Conservation (phyloP, 2,329 filamentous ascomycete species). For the Hypoxylon sp. region DNA sequence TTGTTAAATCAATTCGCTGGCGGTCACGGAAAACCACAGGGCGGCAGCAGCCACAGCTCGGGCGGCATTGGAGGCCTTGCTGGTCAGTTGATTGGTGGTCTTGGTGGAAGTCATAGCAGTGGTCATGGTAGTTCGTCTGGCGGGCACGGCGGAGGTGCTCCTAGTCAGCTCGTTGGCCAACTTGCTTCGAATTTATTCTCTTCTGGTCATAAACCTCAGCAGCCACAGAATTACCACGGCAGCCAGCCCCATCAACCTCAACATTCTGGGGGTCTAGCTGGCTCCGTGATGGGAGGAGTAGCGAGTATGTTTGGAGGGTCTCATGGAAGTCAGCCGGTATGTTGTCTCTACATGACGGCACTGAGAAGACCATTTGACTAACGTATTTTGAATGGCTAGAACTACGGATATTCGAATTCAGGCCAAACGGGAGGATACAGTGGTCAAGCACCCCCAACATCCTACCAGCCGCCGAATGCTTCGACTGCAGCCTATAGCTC, state of each 20-base stretch:
- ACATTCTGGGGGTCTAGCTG: slow-evolving; percentile 65
- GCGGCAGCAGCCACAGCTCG: slow-evolving; percentile 56
- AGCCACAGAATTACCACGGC: slow-evolving; percentile 65
- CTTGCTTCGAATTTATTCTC: slow-evolving; percentile 70
- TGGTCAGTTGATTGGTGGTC: slow-evolving; percentile 59
- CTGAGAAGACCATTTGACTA: slow-evolving; percentile 25
- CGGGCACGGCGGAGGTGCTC: slow-evolving; percentile 48
- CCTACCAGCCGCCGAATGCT: slow-evolving; percentile 65
- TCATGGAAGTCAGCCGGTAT: slow-evolving; percentile 58
- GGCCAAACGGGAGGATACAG: slow-evolving; percentile 70
- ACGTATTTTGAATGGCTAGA: slow-evolving; percentile 62
- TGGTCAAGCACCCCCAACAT: slow-evolving; percentile 73
- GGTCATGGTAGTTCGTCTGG: slow-evolving; percentile 49
- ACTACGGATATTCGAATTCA: slow-evolving; percentile 74
- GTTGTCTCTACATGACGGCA: slow-evolving; percentile 39
- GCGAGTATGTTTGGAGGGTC: slow-evolving; percentile 67
- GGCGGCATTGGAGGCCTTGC: slow-evolving; percentile 64
- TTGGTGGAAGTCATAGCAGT: slow-evolving; percentile 48
- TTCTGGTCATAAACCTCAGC: slow-evolving; percentile 63
- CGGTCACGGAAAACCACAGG: slow-evolving; percentile 59
- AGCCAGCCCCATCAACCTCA: slow-evolving; percentile 58
- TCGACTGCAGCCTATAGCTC: slow-evolving; percentile 53
- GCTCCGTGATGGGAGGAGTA: slow-evolving; percentile 69
- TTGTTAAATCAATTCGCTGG: slow-evolving; percentile 64
- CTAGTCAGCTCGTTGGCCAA: slow-evolving; percentile 70